Conservation (phyloP, 78 protist species). For the Dictyostelium citrinum region DNA sequence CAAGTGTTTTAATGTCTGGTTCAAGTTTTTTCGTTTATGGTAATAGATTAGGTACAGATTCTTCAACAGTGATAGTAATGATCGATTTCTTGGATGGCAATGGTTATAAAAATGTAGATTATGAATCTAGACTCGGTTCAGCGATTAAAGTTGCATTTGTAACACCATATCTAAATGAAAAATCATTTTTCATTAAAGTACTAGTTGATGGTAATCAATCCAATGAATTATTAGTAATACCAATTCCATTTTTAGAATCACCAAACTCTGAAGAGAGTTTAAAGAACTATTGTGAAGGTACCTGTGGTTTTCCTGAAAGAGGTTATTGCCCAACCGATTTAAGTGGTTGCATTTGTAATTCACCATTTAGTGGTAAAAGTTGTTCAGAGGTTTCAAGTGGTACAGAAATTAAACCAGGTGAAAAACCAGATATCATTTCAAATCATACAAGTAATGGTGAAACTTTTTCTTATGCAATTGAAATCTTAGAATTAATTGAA, state of each 20-base stretch:
- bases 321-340: neutral
- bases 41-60: neutral
- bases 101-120: neutral
- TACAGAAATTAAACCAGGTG: neutral
- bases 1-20: neutral
- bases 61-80: neutral
- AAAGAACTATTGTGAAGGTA: neutral
- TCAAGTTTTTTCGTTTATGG: neutral
- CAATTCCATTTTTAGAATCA: neutral
- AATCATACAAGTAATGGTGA: neutral
- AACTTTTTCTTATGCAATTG: neutral
- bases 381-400: neutral
- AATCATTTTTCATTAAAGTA: neutral
- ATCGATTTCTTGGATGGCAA: neutral
- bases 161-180: neutral
- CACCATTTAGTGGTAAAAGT: neutral
- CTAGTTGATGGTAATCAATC: neutral
- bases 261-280: neutral
- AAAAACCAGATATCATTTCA: neutral
- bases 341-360: neutral
- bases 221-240: neutral
- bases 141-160: neutral
- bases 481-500: neutral
- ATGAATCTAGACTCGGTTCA: neutral
- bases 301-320: neutral